phyloP scores from a whole-genome alignment of 2,329 filamentous ascomycete species.

The Microsporum ferrugineum region DNA sequence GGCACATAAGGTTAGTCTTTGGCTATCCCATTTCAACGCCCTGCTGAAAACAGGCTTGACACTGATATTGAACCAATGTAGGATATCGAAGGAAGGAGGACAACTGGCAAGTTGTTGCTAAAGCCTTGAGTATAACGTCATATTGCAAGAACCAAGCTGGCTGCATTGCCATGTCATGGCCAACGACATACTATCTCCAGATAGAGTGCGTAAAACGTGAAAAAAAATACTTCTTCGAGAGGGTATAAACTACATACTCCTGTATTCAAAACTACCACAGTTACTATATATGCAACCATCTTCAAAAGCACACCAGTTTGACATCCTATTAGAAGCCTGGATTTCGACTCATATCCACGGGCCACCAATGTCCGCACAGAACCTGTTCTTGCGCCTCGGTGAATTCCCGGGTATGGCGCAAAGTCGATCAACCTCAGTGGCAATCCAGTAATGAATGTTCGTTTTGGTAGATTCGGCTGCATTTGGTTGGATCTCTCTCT shows the following conservation, averaged over 20 bases:
- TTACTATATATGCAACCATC: neutral
- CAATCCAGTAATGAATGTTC: neutral
- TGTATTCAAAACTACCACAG: neutral
- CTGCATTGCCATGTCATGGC: neutral
- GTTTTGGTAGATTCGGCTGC: neutral
- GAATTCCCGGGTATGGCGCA: neutral
- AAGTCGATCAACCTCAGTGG: neutral
- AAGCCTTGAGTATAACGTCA: constrained; percentile 39
- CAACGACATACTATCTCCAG: neutral
- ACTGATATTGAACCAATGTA: constrained; percentile 16
- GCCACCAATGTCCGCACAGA: neutral
- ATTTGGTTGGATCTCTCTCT: neutral
- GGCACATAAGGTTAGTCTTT: constrained; percentile 48
- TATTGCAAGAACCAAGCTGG: neutral
- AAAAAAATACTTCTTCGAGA: neutral
- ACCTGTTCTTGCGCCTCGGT: neutral
- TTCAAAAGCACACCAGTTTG: neutral
- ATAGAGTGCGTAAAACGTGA: neutral
- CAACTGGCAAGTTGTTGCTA: constrained; percentile 71
- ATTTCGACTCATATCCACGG: neutral
- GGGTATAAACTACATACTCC: neutral
- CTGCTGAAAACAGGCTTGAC: neutral
- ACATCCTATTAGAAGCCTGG: neutral
- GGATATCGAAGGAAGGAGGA: constrained; percentile 72
- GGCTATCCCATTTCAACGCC: neutral